Conservation (phyloP, 2,329 filamentous ascomycete species). For the Aulographum hederae region DNA sequence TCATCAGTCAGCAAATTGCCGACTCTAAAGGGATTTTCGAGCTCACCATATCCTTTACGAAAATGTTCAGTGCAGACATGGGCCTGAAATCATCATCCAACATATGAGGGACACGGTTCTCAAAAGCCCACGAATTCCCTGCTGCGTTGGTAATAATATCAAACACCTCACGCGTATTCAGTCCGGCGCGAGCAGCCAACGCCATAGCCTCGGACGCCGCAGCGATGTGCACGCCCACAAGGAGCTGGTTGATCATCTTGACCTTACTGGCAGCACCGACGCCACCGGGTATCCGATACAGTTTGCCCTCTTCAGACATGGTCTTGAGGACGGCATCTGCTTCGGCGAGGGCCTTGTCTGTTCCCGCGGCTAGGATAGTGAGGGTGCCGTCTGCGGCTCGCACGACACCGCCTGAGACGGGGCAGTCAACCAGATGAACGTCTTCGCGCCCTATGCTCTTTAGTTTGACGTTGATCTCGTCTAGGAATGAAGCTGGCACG, state of each 20-base stretch:
- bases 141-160: constrained; percentile 26
- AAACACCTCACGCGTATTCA: constrained; percentile 30
- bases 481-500: constrained; percentile 47
- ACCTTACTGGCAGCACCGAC: constrained; percentile 36
- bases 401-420: constrained; percentile 52
- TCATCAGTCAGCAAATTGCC: background rate
- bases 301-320: constrained; percentile 50
- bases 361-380: constrained; percentile 55
- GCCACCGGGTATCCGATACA: constrained; percentile 35
- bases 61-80: constrained; percentile 25
- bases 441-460: constrained; percentile 37
- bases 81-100: constrained; percentile 31
- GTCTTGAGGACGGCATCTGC: constrained; percentile 41
- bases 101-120: constrained; percentile 35
- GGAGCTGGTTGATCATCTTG: constrained; percentile 39
- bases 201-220: constrained; percentile 37
- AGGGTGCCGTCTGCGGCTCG: constrained; percentile 54
- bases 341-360: constrained; percentile 36
- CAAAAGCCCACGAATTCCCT: constrained; percentile 35
- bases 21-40: background rate
- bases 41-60: constrained; percentile 26
- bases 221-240: constrained; percentile 40
- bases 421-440: constrained; percentile 49
- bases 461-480: constrained; percentile 39
- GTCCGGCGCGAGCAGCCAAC: constrained; percentile 32